phyloP scores from a whole-genome alignment of 768 basidiomycete species.

The Leccinum obscurum region DNA sequence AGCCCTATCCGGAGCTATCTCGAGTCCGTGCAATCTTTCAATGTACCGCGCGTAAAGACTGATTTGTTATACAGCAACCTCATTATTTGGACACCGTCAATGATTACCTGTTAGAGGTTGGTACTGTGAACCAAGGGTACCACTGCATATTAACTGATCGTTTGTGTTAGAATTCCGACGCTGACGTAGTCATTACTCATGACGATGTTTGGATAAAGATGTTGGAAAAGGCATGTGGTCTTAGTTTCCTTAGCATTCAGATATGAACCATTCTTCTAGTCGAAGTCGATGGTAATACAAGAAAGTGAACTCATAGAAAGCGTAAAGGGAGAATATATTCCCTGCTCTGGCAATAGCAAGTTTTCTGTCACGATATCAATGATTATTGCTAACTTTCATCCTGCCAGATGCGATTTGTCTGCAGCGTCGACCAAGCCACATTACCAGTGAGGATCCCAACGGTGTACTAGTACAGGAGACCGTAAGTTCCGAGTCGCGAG shows the following conservation, averaged over 20 bases:
- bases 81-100: no score
- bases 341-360: not conserved
- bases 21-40: no score
- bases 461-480: no score
- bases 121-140: no score
- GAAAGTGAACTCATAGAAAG: not conserved
- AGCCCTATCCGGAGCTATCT: no score
- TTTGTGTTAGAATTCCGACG: no score
- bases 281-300: not conserved
- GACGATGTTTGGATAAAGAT: conserved; percentile 13
- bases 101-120: no score
- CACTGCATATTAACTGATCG: no score
- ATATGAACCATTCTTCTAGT: not conserved
- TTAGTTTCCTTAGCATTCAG: not conserved
- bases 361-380: not conserved
- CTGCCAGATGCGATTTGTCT: conserved; percentile 7
- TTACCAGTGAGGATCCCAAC: not conserved
- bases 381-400: not conserved
- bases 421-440: not conserved
- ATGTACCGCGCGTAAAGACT: no score
- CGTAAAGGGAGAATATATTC: not conserved
- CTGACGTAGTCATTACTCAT: not conserved
- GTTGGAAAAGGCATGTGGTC: not conserved
- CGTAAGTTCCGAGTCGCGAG: no score
- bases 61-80: no score